Evolutionary conservation across 1,139 yeast species (phyloP).

Genomic region (Taphrina communis): DNA sequence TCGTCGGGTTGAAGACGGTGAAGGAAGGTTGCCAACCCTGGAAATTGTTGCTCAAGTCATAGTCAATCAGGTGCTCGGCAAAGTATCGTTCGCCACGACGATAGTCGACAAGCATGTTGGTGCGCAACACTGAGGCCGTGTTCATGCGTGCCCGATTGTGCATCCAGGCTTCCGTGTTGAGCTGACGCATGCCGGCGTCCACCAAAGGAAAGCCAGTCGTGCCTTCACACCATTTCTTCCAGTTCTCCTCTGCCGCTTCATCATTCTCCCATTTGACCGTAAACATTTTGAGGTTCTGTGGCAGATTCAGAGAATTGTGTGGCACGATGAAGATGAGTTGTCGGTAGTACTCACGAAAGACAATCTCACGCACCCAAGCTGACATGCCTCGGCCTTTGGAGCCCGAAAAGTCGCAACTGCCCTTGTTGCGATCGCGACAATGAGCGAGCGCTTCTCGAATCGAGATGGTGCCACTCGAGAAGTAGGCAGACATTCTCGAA

Average conservation of each 20-base stretch:
- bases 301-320: slow-evolving; percentile 59
- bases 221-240: slow-evolving; percentile 60
- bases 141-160: slow-evolving; percentile 63
- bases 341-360: slow-evolving; percentile 65
- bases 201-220: slow-evolving; percentile 63
- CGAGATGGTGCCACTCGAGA: slow-evolving; percentile 59
- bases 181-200: slow-evolving; percentile 64
- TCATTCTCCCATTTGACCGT: slow-evolving; percentile 57
- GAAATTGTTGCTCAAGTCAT: slow-evolving; percentile 61
- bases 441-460: slow-evolving; percentile 52
- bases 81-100: slow-evolving; percentile 63
- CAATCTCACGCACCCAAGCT: slow-evolving; percentile 61
- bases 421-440: slow-evolving; percentile 51
- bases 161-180: slow-evolving; percentile 60
- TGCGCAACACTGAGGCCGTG: slow-evolving; percentile 60
- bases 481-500: slow-evolving; percentile 58
- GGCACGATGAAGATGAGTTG: slow-evolving; percentile 61
- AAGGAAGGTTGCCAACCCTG: slow-evolving; percentile 68
- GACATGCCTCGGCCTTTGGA: slow-evolving; percentile 51
- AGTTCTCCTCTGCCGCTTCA: slow-evolving; percentile 49
- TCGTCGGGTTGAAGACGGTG: slow-evolving; percentile 61
- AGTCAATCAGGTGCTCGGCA: slow-evolving; percentile 59
- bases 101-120: slow-evolving; percentile 62
- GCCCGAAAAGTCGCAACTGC: slow-evolving; percentile 50
- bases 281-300: slow-evolving; percentile 56